Evolutionary conservation across 2,329 filamentous ascomycete species (phyloP), one percentile per base, ranked within the genome.

Genomic region (Neoascochyta sp.): DNA sequence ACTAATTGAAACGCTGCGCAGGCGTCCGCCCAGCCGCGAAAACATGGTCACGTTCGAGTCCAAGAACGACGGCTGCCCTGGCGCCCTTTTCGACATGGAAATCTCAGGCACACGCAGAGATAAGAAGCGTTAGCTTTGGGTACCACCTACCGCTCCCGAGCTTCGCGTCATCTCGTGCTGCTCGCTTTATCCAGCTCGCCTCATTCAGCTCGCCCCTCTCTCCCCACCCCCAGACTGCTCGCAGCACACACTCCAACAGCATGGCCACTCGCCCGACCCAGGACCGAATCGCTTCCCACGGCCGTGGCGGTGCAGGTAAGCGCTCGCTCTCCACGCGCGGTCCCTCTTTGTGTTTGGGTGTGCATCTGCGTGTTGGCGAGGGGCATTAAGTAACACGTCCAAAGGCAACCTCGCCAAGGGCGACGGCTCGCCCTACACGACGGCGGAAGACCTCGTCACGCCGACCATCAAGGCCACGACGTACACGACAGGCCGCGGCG

Each of bases 401-500:
- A 20, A 45, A 66, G 71, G 71, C 45, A 75, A 75, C 59, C 68
- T 74, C 36, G 63, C 54, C 33, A 60, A 60, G 23, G 60, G 64
- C 15, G 57, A 62, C 26, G 50, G 52, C 28, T 52, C 51, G 29
- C 52, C 49, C 26, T 43, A 52, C 27, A 45, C 59, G 26, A 53
- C 57, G 27, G 43, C 61, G 35, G 67, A 76, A 43, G 84, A 90
- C 54, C 78, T 94, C 42, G 69, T 81, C 52, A 95, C 88, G 1
- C 89, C 89, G 1, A 83, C 78, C 9, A 77, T 96, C 57, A 95
- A 93, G 68, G 76, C 76, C 25, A 68, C 83, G n/a, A 72, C 86
- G 45, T 88, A 90, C 57, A 95, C 89, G 12, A 95, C 89, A 3
- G 89, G 89, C 34, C 84, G 89, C 29, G 89, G 89, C 33, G 89